Evolutionary conservation across 306 rosid genomes (phyloP), one percentile per base, ranked within the genome.

Genomic region (Corylus heterophylla): DNA sequence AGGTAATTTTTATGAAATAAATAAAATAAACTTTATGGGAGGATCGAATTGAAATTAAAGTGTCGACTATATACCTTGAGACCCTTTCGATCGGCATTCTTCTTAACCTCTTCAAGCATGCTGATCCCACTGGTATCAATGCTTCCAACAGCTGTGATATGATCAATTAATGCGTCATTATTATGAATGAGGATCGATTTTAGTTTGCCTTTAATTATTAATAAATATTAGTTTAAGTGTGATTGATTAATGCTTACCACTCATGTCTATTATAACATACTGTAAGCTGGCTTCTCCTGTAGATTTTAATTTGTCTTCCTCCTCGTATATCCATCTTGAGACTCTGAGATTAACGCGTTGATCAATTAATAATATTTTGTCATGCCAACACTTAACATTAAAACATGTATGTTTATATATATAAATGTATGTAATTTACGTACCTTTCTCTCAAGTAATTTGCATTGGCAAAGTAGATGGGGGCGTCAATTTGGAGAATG

Each of bases 61-160:
- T 66, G 48, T 8, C 54, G 22, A 22, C 22, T 22, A 22, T 22
- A 22, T 7, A 96, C 99, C 87, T 91, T 89, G 17, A 87, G 90
- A 16, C 89, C 98, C 80, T 89, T 91, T 86, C 99, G 91, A 0
- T 93, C 96, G n/a, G 85, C 66, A 45, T 79, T 75, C 88, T 93
- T 93, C 82, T 87, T 93, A 56, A 87, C 82, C 87, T 96, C 99
- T 63, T 96, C 98, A 83, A 96, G 79, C 99, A 91, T 93, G 89
- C 98, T 93, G 73, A 96, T 87, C 69, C 99, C 99, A 84, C 99
- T 96, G 2, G 99, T 93, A 79, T 96, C 99, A n/a, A 96, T 93
- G 86, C 93, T 93, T 31, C 91, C 96, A 79, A 96, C 93, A 81
- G 97, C 99, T 96, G 89, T 61, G 82, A 74, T 83, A 12, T 48